Conservation (phyloP, 805 yeast genomes). For the Saccharomyces mikatae region DNA sequence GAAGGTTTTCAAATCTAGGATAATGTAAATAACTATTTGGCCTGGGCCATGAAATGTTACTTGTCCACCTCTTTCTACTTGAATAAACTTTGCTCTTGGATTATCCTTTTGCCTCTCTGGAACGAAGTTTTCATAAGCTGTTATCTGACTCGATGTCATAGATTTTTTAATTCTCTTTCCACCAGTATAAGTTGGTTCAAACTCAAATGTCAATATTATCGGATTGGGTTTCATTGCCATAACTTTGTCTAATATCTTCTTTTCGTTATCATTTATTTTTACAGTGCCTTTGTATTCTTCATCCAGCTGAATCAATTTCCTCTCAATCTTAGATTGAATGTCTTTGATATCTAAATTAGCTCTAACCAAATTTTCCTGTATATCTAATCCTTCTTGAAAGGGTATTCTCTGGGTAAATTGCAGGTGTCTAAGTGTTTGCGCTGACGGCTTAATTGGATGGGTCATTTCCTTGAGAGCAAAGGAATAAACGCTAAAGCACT, state of each 20-base stretch:
- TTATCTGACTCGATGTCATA: conserved; percentile 30
- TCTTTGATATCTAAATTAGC: conserved; percentile 52
- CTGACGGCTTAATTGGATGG: conserved; percentile 29
- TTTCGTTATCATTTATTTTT: conserved; percentile 40
- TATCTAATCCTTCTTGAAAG: conserved; percentile 42
- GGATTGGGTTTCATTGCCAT: conserved; percentile 52
- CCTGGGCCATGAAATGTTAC: conserved; percentile 97
- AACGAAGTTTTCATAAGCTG: conserved; percentile 18
- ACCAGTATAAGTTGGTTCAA: conserved; percentile 81
- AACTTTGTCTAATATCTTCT: conserved; percentile 37
- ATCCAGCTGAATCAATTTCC: conserved; percentile 33
- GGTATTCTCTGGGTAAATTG: conserved; percentile 35
- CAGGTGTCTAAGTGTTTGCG: conserved; percentile 36
- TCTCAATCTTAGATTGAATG: conserved; percentile 41
- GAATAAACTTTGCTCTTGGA: conserved; percentile 56
- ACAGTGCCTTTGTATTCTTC: conserved; percentile 32
- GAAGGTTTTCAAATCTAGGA: conserved; percentile 61
- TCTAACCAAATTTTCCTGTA: conserved; percentile 49
- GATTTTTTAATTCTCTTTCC: conserved; percentile 72
- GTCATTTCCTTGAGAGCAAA: conserved; percentile 9
- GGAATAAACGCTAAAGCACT: conserved; percentile 2
- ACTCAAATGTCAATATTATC: conserved; percentile 70
- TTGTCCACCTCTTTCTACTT: conserved; percentile 88
- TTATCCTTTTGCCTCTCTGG: conserved; percentile 20
- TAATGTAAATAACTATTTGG: conserved; percentile 78